Percentiles rank a stretch among this genome's conserved stretches.
Conservation (phyloP, 495 filamentous ascomycete genomes). For the Letharia columbiana region DNA sequence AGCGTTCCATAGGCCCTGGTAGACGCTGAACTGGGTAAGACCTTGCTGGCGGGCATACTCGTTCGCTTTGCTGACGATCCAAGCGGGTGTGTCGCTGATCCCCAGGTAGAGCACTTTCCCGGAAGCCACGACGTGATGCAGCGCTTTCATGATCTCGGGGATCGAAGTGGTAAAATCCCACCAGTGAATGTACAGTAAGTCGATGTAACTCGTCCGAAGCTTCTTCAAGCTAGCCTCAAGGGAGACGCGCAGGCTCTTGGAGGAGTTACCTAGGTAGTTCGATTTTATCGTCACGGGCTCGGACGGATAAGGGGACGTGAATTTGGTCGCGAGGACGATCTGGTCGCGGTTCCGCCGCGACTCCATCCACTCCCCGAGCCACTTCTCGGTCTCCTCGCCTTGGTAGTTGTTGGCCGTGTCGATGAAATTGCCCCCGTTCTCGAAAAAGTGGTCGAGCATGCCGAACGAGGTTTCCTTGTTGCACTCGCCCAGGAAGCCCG, state of each 20-base stretch:
- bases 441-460: slow-evolving; percentile 46
- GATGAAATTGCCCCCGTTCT: slow-evolving; percentile 46
- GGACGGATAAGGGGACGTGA: slow-evolving; percentile 36
- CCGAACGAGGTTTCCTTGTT: slow-evolving; percentile 37
- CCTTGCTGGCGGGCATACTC: slow-evolving; percentile 50
- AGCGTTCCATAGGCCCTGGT: slow-evolving; percentile 55
- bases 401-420: slow-evolving; percentile 52
- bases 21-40: slow-evolving; percentile 54
- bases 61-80: slow-evolving; percentile 54
- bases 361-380: slow-evolving; percentile 54
- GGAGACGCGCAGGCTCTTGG: slow-evolving; percentile 46
- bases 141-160: slow-evolving; percentile 51
- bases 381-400: slow-evolving; percentile 42
- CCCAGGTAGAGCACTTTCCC: slow-evolving; percentile 59
- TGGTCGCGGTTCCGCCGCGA: slow-evolving; percentile 48
- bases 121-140: slow-evolving; percentile 46
- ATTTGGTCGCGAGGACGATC: slow-evolving; percentile 71
- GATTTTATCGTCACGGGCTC: slow-evolving; percentile 28
- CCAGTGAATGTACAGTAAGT: slow-evolving; percentile 52
- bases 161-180: slow-evolving; percentile 52
- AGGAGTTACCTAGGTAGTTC: slow-evolving; percentile 50
- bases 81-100: slow-evolving; percentile 54
- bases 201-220: slow-evolving; percentile 57
- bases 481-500: slow-evolving; percentile 42
- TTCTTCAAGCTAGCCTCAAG: slow-evolving; percentile 49